Base-by-base conservation (phyloP, 208 protist genomes). In the Leishmania aethiopica region DNA sequence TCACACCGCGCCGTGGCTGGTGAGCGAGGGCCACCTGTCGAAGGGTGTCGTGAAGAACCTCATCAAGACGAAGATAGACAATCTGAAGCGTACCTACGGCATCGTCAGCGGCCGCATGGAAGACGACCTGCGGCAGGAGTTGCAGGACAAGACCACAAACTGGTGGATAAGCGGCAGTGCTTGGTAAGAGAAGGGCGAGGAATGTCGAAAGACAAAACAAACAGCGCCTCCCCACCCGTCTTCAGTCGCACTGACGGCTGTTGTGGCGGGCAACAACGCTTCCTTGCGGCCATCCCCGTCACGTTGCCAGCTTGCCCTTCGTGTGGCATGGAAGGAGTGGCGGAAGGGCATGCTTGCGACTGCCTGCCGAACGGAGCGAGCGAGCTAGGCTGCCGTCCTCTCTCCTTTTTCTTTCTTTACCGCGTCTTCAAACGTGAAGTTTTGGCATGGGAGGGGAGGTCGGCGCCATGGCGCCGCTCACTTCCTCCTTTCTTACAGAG, bases 1-100 rank as follows among this genome's bases (percentile, higher is more conserved):
- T 11, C 94, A 96, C 87, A 84, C 92, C 62, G 94, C 93, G 10
- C 95, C 95, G 59, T 98, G 95, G 94, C 83, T 98, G 8, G 90
- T 96, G 22, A 92, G 92, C 60, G 94, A 98, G 81, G 95, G 95
- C 47, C 91, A 95, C 86, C 75, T 98, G 8, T 95, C 93, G 13
- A 92, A 91, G 75, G 91, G 92, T 55, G 88, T 98, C 19, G 78
- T 96, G 10, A 96, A 96, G 80, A 96, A 98, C 79, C 72, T 96
- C 47, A 60, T 92, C n/a, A 88, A 94, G 66, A 93, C 89, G 13
- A 77, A 83, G 42, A 72, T 87, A 22, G 91, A 96, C 85, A 86
- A 91, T 32, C 28, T 97, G 35, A 90, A 90, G 80, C 92, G 91
- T 25, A 82, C 91, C 49, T 82, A 90, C 51, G 78, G 82, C 62